Evolutionary conservation across 2,329 filamentous ascomycete species (phyloP), one percentile per base, ranked within the genome.

Genomic region (Tolypocladium album): DNA sequence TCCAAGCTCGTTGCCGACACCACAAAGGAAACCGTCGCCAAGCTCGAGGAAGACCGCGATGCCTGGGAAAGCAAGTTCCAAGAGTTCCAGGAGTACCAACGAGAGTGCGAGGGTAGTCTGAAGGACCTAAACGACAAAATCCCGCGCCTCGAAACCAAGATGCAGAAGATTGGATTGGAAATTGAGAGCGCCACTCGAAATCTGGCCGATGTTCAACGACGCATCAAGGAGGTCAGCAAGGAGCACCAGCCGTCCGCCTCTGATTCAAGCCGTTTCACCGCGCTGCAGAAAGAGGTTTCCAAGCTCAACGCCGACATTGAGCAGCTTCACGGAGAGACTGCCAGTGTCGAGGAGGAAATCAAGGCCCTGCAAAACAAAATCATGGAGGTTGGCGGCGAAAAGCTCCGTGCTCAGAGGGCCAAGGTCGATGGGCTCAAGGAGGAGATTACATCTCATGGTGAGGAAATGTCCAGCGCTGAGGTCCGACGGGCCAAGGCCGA

Each of bases 371-470:
- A 99, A 71, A 88, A 94, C 80, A 96, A 92, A 79, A 99, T 99
- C 69, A 97, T 99, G 94, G 88, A 97, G 74, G 88, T 96, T 64
- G 94, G 94, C 69, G 94, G 94, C 74, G 92, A 97, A 68, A 92
- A 90, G 75, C 85, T 99, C 22, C 88, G 94, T 59, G 84, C 88
- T 22, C 93, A 99, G 71, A 92, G 94, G 67, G 87, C 90, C 62
- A 95, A 89, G 78, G 92, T 99, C 40, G 93, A 97, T 70, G 83
- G 87, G 8, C 78, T 95, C 64, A 96, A 95, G 71, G 89, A 92
- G 67, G 88, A 96, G 70, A 92, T 97, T 60, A 80, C 88, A 56
- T 84, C 87, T 15, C 82, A 95, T 62, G 87, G 85, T 58, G 93
- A 97, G 64, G 87, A 90, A 63, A 86, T 90, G 43, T 95, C 92